These are phyloP conservation scores for Asterionellopsis glacialis DNA, from an alignment of 108 stramenopile species.

Conservation along the genomic window DNA sequence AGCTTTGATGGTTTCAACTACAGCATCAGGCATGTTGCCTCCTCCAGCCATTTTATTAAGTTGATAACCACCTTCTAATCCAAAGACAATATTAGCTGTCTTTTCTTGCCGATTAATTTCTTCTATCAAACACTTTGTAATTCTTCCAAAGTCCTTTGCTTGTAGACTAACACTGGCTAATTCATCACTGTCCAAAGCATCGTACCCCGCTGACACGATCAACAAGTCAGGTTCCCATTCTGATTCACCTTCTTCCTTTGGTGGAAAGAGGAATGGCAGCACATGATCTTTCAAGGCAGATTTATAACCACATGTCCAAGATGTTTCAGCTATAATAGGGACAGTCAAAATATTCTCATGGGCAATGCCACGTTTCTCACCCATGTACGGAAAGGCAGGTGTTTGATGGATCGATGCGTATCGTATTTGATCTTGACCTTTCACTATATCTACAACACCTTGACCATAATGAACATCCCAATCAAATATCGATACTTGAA, in stretches of 20 bases:
- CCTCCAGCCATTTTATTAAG: slow-evolving; percentile 28
- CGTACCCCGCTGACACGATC: slow-evolving; percentile 48
- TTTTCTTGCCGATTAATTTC: neutral
- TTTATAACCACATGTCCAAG: slow-evolving; percentile 45
- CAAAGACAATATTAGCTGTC: slow-evolving; percentile 19
- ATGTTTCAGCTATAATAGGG: slow-evolving; percentile 37
- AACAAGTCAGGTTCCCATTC: slow-evolving; percentile 41
- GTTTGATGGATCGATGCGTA: slow-evolving; percentile 50
- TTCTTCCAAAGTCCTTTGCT: slow-evolving; percentile 30
- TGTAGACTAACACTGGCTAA: slow-evolving; percentile 30
- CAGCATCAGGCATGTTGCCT: slow-evolving; percentile 37
- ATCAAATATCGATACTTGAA: slow-evolving; percentile 46
- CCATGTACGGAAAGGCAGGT: slow-evolving; percentile 50
- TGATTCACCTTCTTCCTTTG: neutral
- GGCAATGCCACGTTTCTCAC: slow-evolving; percentile 11
- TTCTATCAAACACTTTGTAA: slow-evolving; percentile 21
- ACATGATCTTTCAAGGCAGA: slow-evolving; percentile 17
- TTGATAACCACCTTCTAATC: slow-evolving; percentile 56
- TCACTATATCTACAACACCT: slow-evolving; percentile 48
- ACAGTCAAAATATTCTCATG: slow-evolving; percentile 35
- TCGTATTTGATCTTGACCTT: slow-evolving; percentile 14
- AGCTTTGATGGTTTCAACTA: slow-evolving; percentile 27
- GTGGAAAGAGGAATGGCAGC: slow-evolving; percentile 22
- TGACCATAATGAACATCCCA: slow-evolving; percentile 75
- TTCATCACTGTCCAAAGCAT: slow-evolving; percentile 49